Evolutionary conservation across 768 basidiomycete species (phyloP).

Genomic region (Leucocoprinus birnbaumii): DNA sequence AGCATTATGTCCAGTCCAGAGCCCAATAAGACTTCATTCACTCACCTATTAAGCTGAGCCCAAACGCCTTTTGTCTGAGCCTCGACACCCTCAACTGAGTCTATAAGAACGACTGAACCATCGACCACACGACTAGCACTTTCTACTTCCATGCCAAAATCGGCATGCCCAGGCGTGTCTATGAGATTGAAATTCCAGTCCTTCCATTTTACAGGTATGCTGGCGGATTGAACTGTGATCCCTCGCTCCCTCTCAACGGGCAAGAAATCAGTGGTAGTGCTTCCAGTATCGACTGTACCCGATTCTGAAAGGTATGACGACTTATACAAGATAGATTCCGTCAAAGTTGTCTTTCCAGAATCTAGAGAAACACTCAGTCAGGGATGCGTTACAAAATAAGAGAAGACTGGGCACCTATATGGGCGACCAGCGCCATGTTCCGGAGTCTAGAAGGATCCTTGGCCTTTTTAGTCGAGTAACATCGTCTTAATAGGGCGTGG

Average conservation of each 20-base stretch:
- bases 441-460: constrained; percentile 48
- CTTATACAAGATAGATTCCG: constrained; percentile 80
- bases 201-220: constrained; percentile 86
- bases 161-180: constrained; percentile 90
- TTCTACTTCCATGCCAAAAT: constrained; percentile 97
- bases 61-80: constrained; percentile 89
- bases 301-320: constrained; percentile 70
- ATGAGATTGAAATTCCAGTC: constrained; percentile 84
- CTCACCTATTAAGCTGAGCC: constrained; percentile 80
- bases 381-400: constrained; percentile 4
- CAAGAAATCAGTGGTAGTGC: constrained; percentile 87
- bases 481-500: constrained; percentile 15
- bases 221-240: constrained; percentile 91
- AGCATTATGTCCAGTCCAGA: background rate
- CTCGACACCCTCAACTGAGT: constrained; percentile 91
- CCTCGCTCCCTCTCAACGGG: constrained; percentile 88
- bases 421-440: constrained; percentile 87
- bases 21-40: constrained; percentile 28
- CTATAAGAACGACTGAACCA: constrained; percentile 84
- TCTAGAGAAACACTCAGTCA: constrained; percentile 38
- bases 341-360: constrained; percentile 87
- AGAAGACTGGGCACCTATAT: constrained; percentile 60
- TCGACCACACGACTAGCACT: constrained; percentile 89
- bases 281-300: constrained; percentile 87
- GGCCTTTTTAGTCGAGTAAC: constrained; percentile 24